Base-by-base conservation (phyloP, 2,329 filamentous ascomycete genomes). In the Aspergillus awamori region DNA sequence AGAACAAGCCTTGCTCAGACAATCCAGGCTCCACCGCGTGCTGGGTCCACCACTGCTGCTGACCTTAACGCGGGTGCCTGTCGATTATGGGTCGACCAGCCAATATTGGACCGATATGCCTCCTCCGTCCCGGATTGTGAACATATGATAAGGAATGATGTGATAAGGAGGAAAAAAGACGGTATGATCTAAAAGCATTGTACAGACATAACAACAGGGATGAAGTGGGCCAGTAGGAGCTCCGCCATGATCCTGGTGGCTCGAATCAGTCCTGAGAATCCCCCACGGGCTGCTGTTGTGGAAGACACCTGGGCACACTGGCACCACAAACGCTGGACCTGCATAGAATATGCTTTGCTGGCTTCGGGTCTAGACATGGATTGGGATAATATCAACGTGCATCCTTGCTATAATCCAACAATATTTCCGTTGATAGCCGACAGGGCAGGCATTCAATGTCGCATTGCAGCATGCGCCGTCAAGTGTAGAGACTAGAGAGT, bases 401-500 rank as follows among this genome's bases (percentile, higher is more conserved):
- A 53, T 43, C 56, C 45, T 57, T 60, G 61, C 48, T 15, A 61
- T 30, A 57, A 39, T 43, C 52, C 58, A 45, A 53, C 41, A 54
- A 38, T 55, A 39, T 13, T 41, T 36, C 63, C 63, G 63, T 43
- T 58, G 57, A 51, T 65, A 65, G 41, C 63, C 63, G 63, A 52
- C 41, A 17, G 11, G 30, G 53, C 57, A 62, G 53, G 62, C 47
- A 49, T 45, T 58, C 62, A 43, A 59, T 28, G 62, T 64, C 59
- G 62, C 60, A 64, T 64, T 64, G 59, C 63, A 65, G 57, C 30
- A 55, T 55, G 28, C 26, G 53, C 43, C n/a, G 59, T 57, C 61
- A 57, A 52, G 22, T 8, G 57, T 60, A 62, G 56, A 65, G 33
- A 30, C 20, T 20, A 20, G 20, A 7, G 26, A 26, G 26, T 36